These are phyloP conservation scores for Backusella mclennaniae DNA, from an alignment of 192 early-diverging fungal genomes.

Conservation along the genomic window DNA sequence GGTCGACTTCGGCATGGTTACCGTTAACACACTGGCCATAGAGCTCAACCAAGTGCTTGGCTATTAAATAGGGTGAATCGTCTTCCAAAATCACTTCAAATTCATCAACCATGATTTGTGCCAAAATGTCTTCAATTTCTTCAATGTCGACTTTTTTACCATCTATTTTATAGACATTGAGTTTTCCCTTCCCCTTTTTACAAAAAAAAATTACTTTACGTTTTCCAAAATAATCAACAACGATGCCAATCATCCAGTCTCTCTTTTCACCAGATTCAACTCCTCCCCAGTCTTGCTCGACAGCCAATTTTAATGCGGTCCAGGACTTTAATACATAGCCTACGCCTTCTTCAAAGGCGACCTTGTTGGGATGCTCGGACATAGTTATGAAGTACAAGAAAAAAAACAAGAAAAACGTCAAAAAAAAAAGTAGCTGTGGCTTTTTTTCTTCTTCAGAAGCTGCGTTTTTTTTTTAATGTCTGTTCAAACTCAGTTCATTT, in stretches of 20 bases:
- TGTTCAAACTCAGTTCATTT: neutral
- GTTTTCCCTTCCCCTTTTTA: neutral
- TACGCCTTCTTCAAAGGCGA: conserved; percentile 59
- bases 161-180: conserved; percentile 27
- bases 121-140: conserved; percentile 54
- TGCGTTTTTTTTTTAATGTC: neutral
- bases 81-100: conserved; percentile 54
- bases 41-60: conserved; percentile 43
- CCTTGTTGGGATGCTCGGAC: conserved; percentile 46
- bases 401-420: neutral
- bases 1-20: conserved; percentile 32
- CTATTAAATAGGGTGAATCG: conserved; percentile 53
- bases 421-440: neutral
- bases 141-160: conserved; percentile 51
- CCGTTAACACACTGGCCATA: conserved; percentile 48
- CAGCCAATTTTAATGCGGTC: conserved; percentile 72
- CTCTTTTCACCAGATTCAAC: conserved; percentile 63
- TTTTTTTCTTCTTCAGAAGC: neutral
- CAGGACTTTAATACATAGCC: conserved; percentile 60
- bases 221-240: conserved; percentile 63
- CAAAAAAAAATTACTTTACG: conserved; percentile 30
- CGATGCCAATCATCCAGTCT: conserved; percentile 62
- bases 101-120: conserved; percentile 57
- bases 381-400: neutral
- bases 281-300: conserved; percentile 73